Evolutionary conservation across 441 rosid species (phyloP).

Genomic region (Eruca vesicaria): DNA sequence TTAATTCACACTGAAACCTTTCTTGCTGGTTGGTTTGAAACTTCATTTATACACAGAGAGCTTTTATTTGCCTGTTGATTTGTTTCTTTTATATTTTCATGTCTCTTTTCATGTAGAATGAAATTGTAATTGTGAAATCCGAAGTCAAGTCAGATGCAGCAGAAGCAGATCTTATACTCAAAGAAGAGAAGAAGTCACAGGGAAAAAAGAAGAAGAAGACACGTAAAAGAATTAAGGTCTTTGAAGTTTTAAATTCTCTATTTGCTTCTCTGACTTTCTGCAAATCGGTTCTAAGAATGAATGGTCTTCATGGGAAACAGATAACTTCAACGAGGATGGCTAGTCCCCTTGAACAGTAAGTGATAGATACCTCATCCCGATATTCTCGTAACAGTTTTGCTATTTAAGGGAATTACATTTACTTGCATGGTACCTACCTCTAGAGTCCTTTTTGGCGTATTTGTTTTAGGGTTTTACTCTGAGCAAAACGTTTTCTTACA

Average conservation of each 20-base stretch:
- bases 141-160: conserved; percentile 2
- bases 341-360: too few species aligned
- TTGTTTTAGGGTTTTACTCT: background rate
- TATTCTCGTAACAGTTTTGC: too few species aligned
- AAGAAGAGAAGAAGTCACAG: background rate
- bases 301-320: background rate
- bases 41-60: background rate
- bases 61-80: background rate
- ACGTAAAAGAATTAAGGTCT: background rate
- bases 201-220: background rate
- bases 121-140: background rate
- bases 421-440: too few species aligned
- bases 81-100: background rate
- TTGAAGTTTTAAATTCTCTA: background rate
- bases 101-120: background rate
- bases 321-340: too few species aligned
- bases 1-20: conserved; percentile 25
- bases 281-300: background rate
- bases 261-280: background rate
- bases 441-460: background rate
- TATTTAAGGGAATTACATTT: too few species aligned
- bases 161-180: background rate
- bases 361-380: too few species aligned
- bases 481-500: background rate
- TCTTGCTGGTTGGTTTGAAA: conserved; percentile 11